A percentile compares a stretch with the other conserved stretches of the same genome.
These are phyloP conservation scores for Exophiala phaeomuriformis DNA, from an alignment of 2,329 filamentous ascomycete species.

Conservation along the genomic window DNA sequence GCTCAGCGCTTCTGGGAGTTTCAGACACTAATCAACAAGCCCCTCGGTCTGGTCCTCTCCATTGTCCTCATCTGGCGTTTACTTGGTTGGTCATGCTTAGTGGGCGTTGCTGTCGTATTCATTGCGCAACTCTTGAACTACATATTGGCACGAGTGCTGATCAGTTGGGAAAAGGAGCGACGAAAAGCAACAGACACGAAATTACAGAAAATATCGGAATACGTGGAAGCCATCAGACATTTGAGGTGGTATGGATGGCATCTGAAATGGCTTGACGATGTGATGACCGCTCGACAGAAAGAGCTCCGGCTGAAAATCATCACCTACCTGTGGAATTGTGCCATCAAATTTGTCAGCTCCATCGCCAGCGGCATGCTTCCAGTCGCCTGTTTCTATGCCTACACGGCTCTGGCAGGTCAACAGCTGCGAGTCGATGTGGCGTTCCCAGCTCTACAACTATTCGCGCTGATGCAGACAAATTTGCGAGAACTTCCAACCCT, in stretches of 20 bases:
- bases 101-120: slow-evolving; percentile 63
- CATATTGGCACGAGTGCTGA: slow-evolving; percentile 56
- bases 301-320: slow-evolving; percentile 61
- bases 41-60: slow-evolving; percentile 67
- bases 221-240: slow-evolving; percentile 78
- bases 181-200: slow-evolving; percentile 68
- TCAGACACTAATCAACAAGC: slow-evolving; percentile 64
- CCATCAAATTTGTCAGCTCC: slow-evolving; percentile 62
- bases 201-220: slow-evolving; percentile 73
- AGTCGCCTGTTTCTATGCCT: slow-evolving; percentile 72
- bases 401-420: slow-evolving; percentile 62
- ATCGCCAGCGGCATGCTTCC: slow-evolving; percentile 69
- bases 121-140: slow-evolving; percentile 64
- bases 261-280: slow-evolving; percentile 61
- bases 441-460: slow-evolving; percentile 78
- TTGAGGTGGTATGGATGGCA: slow-evolving; percentile 80
- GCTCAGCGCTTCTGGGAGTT: slow-evolving; percentile 83
- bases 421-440: slow-evolving; percentile 71
- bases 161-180: slow-evolving; percentile 64
- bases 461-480: slow-evolving; percentile 64
- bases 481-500: slow-evolving; percentile 68
- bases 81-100: slow-evolving; percentile 69
- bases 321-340: slow-evolving; percentile 54
- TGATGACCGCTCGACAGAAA: slow-evolving; percentile 59
- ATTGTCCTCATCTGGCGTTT: slow-evolving; percentile 67